Evolutionary conservation across 495 filamentous ascomycete species (phyloP), one percentile per base, ranked within the genome.

Genomic region (Chlorociboria aeruginascens): DNA sequence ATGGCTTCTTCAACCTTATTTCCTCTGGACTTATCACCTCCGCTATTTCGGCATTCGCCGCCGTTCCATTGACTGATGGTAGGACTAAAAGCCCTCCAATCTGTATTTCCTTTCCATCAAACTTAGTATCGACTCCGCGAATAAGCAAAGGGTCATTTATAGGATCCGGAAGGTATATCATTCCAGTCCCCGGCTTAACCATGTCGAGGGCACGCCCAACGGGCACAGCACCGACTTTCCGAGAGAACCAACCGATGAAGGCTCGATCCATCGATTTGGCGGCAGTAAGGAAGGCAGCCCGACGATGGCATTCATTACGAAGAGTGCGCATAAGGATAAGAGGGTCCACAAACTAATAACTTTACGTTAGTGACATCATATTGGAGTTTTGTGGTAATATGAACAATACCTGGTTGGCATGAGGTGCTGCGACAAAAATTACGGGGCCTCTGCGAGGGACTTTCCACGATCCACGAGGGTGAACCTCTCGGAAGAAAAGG

Each of bases 401-500:
- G 3, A 8, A 16, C 41, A 45, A 60, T 66, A 89, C 86, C 78
- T 98, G 92, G 63, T 98, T 98, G 40, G 92, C 93, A 73, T 98
- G 92, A 51, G 92, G 92, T 14, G 93, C 92, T n/a, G 89, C 90
- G 51, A 98, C 92, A 59, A 98, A 90, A 35, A 98, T 87, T 46
- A 98, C 76, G 0, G 92, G 89, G 1, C 87, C 92, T 52, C 76
- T 74, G 50, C 81, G 74, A 32, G 92, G 92, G 17, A 98, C 83
- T 63, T 86, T 86, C 86, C 92, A 98, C 40, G 86, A 81, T 47
- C 88, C 86, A 39, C 92, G 83, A 7, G 92, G 90, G 60, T 97
- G 89, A 3, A 98, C 85, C 67, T 98, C 92, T 55, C 92, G 80
- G 72, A 98, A 98, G 77, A 98, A 98, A 46, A 95, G 77, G 61